phyloP scores from a whole-genome alignment of 192 early-diverging fungal species.

The Chytriomyces sp. region DNA sequence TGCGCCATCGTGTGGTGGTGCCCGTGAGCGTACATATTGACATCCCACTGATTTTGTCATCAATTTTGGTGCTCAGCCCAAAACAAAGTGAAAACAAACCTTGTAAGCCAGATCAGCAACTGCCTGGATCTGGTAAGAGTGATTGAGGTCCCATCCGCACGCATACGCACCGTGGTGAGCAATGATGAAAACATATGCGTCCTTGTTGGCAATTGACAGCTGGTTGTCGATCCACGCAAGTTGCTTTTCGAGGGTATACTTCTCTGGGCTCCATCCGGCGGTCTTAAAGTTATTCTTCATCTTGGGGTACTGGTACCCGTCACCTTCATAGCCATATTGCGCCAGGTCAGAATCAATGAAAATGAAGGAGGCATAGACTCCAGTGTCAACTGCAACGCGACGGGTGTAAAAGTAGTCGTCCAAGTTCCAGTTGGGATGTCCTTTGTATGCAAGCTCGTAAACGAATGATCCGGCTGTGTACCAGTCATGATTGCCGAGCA shows the following conservation, averaged over 20 bases:
- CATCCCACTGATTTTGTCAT: background rate
- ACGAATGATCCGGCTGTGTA: background rate
- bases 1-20: constrained; percentile 19
- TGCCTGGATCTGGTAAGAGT: background rate
- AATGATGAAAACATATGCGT: constrained; percentile 21
- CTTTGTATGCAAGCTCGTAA: background rate
- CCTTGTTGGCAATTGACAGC: background rate
- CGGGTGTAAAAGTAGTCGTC: constrained; percentile 4
- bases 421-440: background rate
- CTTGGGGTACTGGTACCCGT: background rate
- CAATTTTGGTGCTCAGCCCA: too few species aligned
- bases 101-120: background rate
- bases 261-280: constrained; percentile 9
- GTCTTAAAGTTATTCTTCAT: background rate
- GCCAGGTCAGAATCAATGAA: constrained; percentile 19
- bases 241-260: constrained; percentile 20
- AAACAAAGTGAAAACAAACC: background rate
- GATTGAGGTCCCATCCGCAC: constrained; percentile 1
- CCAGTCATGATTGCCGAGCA: background rate
- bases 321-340: constrained; percentile 19
- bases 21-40: constrained; percentile 6
- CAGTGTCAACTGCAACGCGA: background rate
- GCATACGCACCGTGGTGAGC: constrained; percentile 20
- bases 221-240: constrained; percentile 7
- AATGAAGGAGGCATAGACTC: constrained; percentile 7